A percentile compares a stretch with the other conserved stretches of the same genome.
These are phyloP conservation scores for Gymnopilus dilepis DNA, from an alignment of 768 basidiomycete genomes.

Conservation along the genomic window DNA sequence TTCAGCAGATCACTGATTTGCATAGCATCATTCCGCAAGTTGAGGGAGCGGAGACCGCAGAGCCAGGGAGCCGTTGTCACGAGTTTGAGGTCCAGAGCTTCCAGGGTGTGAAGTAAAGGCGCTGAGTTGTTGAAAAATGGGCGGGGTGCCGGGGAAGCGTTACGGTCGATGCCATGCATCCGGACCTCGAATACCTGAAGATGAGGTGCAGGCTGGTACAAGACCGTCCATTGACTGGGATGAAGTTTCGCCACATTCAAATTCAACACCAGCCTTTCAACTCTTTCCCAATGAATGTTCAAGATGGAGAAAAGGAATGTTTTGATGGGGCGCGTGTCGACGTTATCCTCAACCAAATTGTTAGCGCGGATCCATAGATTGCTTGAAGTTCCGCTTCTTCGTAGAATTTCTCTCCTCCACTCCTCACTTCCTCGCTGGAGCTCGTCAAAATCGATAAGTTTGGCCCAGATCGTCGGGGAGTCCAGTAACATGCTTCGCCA, in stretches of 20 bases:
- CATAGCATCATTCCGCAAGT: background rate
- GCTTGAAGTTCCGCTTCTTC: slow-evolving; percentile 3
- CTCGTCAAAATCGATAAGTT: background rate
- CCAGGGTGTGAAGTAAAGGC: background rate
- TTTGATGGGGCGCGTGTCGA: background rate
- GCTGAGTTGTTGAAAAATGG: background rate
- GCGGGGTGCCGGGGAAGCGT: background rate
- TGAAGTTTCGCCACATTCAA: background rate
- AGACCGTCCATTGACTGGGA: background rate
- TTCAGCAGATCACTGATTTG: background rate
- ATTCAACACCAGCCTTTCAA: background rate
- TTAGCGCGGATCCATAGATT: slow-evolving; percentile 6
- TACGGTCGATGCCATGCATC: background rate
- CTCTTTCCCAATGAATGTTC: background rate
- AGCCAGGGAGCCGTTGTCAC: background rate
- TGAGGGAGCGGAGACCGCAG: background rate
- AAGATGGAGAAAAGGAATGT: background rate
- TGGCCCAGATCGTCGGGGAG: slow-evolving; percentile 3
- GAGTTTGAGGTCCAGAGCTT: background rate
- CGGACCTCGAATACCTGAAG: background rate
- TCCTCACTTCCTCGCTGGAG: background rate
- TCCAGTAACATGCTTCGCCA: slow-evolving; percentile 7
- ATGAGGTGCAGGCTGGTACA: background rate
- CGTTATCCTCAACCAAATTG: background rate
- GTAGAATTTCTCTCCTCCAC: slow-evolving; percentile 6